Base-by-base conservation (phyloP, 1,139 yeast species). In the Pneumocystis oryctolagi region DNA sequence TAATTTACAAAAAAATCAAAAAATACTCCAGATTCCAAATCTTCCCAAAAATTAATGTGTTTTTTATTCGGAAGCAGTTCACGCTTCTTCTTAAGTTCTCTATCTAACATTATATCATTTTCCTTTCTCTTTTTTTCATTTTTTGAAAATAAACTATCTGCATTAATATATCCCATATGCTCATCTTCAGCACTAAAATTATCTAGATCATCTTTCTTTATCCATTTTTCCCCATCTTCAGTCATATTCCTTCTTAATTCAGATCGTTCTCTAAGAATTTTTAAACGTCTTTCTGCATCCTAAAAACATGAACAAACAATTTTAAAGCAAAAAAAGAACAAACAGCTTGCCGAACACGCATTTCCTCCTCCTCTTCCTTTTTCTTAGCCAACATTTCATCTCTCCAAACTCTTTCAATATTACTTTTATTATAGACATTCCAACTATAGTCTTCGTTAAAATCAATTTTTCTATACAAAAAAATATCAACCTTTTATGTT, bases 371-470 rank as follows among this genome's bases (percentile, higher is more conserved):
- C 53, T 65, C 67, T 16, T 65, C 66, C 55, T 63, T 60, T 59
- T 61, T 66, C 32, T 62, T 62, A 12, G 72, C 73, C 35, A 60
- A 63, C 18, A 63, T 69, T 62, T 72, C 74, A 60, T 72, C 74
- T n/a, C 70, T 65, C 28, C 66, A 60, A 1, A 72, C 74, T n/a
- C 71, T 68, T 61, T 67, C 74, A 12, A 71, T 66, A 47, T 71
- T 72, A 18, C 63, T 67, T n/a, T 66, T 61, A 39, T 66, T 70
- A 65, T 70, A 63, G n/a, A 72, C 74, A 66, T 72, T 70, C 64
- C 72, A 72, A 31, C 73, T 70, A 63, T 72, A 72, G 64, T 72
- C 73, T 53, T 25, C 30, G 14, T 57, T 57, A 57, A 57, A 28
- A 57, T 14, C 9, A 35, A 57, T 12, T 8, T 3, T 30, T 12